Evolutionary conservation across 2,329 filamentous ascomycete species (phyloP), one percentile per base, ranked within the genome.

Genomic region (Penicillium sp.): DNA sequence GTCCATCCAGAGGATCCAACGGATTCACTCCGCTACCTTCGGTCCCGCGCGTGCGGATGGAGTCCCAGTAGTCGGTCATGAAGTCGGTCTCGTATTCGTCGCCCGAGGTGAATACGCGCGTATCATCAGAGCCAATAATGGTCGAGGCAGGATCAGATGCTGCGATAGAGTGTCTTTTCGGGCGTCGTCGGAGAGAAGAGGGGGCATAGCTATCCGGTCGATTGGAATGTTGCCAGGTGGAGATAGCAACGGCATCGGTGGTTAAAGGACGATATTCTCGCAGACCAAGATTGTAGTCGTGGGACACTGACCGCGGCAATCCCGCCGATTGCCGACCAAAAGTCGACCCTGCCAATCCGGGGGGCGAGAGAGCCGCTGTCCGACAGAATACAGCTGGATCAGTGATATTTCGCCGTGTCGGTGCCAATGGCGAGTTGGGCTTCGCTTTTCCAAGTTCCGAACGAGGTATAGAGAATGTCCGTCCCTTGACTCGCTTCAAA

Each of bases 51-150:
- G 84, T 86, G 51, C 81, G 82, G 51, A 85, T 73, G 42, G 84
- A 86, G 68, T 86, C 84, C 70, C 82, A 86, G 20, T 80, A 84
- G 56, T 86, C 84, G 59, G 82, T 85, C 60, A 82, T 78, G 56
- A 82, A 76, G 59, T 86, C 84, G 41, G 79, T 79, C 54, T 84
- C 84, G 60, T 85, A 82, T 58, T 85, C 84, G 54, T 85, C 83
- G 24, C 78, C 75, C 18, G 81, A 84, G 33, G 78, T 79, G 56
- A 83, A 75, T 24, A 79, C 75, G 49, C 80, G 78, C 55, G 79
- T 79, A 60, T 86, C 84, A 62, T 87, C 84, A 23, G 84, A 86
- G 15, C 81, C 83, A 46, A 83, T 75, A 34, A 83, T 73, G 46
- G 81, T 84, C 26, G 83, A 85, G 24, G 81, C 75, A 48, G 80